Percentiles rank a stretch among this genome's conserved stretches.
phyloP scores from a whole-genome alignment of 345 rosid genomes.

The Acer negundo region DNA sequence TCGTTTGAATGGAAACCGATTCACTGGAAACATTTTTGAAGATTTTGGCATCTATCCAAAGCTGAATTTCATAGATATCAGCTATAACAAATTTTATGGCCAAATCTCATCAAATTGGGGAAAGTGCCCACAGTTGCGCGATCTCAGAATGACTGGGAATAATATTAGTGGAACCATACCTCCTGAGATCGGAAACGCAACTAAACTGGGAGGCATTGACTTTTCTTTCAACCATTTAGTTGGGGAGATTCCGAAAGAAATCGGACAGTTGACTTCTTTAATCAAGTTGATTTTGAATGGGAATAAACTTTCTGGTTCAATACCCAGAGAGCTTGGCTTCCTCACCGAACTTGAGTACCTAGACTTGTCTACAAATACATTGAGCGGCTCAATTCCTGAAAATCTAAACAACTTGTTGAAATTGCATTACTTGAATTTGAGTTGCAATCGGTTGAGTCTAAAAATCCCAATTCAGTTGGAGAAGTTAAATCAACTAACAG shows the following conservation, averaged over 20 bases:
- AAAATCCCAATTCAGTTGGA: constrained; percentile 22
- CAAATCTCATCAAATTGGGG: too few relatives aligned
- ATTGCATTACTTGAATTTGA: constrained; percentile 28
- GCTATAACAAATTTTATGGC: too few relatives aligned
- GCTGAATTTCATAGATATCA: too few relatives aligned
- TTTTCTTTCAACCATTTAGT: constrained; percentile 4
- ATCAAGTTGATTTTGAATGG: neutral
- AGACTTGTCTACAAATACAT: constrained; percentile 24
- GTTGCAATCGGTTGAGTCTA: constrained; percentile 8
- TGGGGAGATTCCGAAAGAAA: neutral
- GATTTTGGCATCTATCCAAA: too few relatives aligned
- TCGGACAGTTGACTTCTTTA: constrained; percentile 2
- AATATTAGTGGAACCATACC: neutral
- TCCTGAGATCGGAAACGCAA: neutral
- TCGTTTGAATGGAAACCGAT: neutral
- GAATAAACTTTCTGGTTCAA: constrained; percentile 28
- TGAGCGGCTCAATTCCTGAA: constrained; percentile 8
- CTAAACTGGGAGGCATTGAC: neutral
- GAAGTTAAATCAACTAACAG: neutral
- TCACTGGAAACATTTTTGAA: too few relatives aligned
- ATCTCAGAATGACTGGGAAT: too few relatives aligned
- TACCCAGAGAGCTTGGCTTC: constrained; percentile 24
- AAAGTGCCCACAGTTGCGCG: too few relatives aligned
- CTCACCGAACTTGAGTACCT: constrained; percentile 23
- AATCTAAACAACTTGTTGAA: neutral